Base-by-base conservation (phyloP, 1,284 basidiomycete genomes). In the Fistulinella cinereoalba region DNA sequence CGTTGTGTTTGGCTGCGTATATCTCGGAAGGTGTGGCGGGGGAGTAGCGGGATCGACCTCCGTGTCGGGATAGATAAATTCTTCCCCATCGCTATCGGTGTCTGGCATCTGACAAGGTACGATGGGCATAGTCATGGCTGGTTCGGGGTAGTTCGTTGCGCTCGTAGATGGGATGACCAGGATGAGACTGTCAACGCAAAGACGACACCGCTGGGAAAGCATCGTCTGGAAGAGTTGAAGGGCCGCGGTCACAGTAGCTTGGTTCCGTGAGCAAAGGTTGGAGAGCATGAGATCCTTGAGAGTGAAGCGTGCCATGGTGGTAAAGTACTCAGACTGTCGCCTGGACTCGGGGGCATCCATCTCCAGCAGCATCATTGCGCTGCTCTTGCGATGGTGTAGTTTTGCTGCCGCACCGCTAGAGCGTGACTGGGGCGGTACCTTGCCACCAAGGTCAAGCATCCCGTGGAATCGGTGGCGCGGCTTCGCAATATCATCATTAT, bases 231-330 rank as follows among this genome's bases (percentile, higher is more conserved):
- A 69, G 9, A 97, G 74, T 54, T 91, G 87, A 32, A 96, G 69
- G 3, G 91, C 88, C 8, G 91, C 81, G 0, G 85, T 83, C 1
- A 76, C 75, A 0, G 90, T 80, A 0, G 81, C 66, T 45, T 81
- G 76, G 9, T 79, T 80, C 36, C 70, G 69, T 2, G 89, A 92
- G 12, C 77, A 74, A 21, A 96, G 68, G 58, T 92, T 93, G 40
- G 89, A 79, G 38, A 91, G 61, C 5, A 97, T 69, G 22, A 97
- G 76, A 58, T 97, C 93, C 60, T 92, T 93, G 18, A 97, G 73
- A 3, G 90, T 95, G 70, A 93, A 97, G 15, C 92, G 81, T 12
- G 85, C 89, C 66, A 87, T 80, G 0, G 89, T 84, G 4, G 85
- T 91, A 64, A 91, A 89, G 67, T 96, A 96, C 54, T 84, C 83